Evolutionary conservation across 2,329 filamentous ascomycete species (phyloP).

Genomic region (Fonsecaea pedrosoi): DNA sequence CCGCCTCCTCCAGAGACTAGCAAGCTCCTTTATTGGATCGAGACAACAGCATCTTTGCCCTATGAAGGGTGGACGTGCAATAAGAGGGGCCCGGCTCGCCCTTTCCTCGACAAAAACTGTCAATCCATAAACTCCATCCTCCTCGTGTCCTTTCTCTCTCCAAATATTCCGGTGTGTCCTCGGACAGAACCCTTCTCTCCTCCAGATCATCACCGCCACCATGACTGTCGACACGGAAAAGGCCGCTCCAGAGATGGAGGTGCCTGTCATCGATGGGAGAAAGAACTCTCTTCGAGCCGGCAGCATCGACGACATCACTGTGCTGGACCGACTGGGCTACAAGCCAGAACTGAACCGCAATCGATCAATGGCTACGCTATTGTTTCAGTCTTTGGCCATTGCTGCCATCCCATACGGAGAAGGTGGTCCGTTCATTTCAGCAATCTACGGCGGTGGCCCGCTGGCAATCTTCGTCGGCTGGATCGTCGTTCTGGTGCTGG

Average conservation of each 20-base stretch:
- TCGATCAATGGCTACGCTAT: slow-evolving; percentile 64
- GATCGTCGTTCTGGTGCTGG: slow-evolving; percentile 61
- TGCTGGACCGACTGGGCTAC: slow-evolving; percentile 61
- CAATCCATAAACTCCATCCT: neutral
- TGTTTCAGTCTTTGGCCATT: slow-evolving; percentile 68
- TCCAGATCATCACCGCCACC: neutral
- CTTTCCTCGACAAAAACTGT: neutral
- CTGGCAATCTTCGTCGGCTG: slow-evolving; percentile 65
- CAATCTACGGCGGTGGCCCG: slow-evolving; percentile 57
- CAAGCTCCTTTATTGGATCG: neutral
- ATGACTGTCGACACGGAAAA: slow-evolving; percentile 34
- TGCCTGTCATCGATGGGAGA: slow-evolving; percentile 25
- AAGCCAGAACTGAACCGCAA: slow-evolving; percentile 64
- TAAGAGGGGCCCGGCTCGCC: neutral
- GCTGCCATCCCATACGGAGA: slow-evolving; percentile 59
- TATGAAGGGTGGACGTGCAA: neutral
- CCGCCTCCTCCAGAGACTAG: slow-evolving; percentile 5
- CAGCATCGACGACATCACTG: slow-evolving; percentile 43
- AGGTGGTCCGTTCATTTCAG: slow-evolving; percentile 56
- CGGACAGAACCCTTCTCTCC: neutral
- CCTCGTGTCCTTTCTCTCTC: neutral
- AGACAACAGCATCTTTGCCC: slow-evolving; percentile 10
- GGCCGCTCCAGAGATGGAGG: slow-evolving; percentile 15
- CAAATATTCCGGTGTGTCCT: neutral
- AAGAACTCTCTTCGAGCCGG: slow-evolving; percentile 42